Conservation (phyloP, 2,329 filamentous ascomycete species). For the Ilyonectria robusta region DNA sequence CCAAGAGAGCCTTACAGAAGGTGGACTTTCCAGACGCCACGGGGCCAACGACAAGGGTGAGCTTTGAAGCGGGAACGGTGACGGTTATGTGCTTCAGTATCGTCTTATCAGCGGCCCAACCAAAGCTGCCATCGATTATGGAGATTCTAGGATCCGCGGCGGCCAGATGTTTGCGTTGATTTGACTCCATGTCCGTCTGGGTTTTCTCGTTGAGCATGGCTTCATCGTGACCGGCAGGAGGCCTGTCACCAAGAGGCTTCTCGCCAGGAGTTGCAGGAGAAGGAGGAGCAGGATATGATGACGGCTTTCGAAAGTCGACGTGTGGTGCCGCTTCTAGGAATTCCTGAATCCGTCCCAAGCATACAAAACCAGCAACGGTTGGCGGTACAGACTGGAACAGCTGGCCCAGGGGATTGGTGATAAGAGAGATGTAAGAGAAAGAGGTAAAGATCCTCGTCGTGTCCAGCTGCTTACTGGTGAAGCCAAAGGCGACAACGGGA, state of each 20-base stretch:
- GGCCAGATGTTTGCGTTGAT: background rate
- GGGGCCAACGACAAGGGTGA: constrained; percentile 30
- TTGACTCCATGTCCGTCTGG: background rate
- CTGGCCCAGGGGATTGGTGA: constrained; percentile 49
- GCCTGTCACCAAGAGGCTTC: background rate
- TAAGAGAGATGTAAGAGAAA: constrained; percentile 52
- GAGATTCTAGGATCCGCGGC: constrained; percentile 13
- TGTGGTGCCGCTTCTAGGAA: constrained; percentile 52
- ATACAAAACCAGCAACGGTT: constrained; percentile 51
- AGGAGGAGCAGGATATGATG: background rate
- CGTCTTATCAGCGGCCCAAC: constrained; percentile 44
- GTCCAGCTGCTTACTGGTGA: constrained; percentile 43
- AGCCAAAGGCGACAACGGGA: constrained; percentile 51
- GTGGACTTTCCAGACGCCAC: constrained; percentile 2
- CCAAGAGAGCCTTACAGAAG: constrained; percentile 45
- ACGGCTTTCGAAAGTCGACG: constrained; percentile 37
- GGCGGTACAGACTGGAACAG: constrained; percentile 52
- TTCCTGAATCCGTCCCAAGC: constrained; percentile 53
- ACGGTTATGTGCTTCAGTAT: constrained; percentile 36
- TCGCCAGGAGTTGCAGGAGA: background rate
- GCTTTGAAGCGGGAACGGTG: constrained; percentile 31
- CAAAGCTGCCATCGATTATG: constrained; percentile 40
- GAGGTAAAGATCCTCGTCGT: constrained; percentile 51
- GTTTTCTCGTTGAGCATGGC: background rate
- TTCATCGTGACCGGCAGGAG: background rate